A percentile compares a stretch with the other conserved stretches of the same genome.
Conservation (phyloP, 768 basidiomycete genomes). For the Flagelloscypha sp. region DNA sequence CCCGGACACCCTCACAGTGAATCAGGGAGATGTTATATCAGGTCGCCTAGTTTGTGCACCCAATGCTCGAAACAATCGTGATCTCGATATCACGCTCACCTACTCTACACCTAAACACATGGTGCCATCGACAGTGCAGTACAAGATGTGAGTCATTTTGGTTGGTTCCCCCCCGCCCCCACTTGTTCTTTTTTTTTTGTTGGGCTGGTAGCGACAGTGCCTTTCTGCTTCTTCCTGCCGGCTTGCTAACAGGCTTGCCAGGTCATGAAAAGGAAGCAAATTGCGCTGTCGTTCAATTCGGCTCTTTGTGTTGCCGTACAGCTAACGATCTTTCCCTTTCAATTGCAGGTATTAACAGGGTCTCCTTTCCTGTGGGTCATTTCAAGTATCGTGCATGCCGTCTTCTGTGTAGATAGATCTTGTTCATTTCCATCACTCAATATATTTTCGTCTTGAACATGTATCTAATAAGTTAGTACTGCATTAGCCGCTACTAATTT, state of each 20-base stretch:
- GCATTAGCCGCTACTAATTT: too few species aligned
- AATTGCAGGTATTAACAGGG: constrained; percentile 4
- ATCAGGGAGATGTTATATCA: constrained; percentile 60
- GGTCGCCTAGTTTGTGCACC: constrained; percentile 77
- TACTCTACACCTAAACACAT: constrained; percentile 44
- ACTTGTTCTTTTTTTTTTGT: constrained; percentile 9
- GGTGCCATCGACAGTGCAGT: constrained; percentile 41
- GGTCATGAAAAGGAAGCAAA: too few species aligned
- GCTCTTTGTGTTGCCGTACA: background rate
- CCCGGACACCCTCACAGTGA: constrained; percentile 62
- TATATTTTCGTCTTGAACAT: background rate
- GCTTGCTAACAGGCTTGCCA: constrained; percentile 3
- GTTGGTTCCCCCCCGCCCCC: constrained; percentile 13
- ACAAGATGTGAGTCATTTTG: constrained; percentile 75
- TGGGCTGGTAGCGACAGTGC: too few species aligned
- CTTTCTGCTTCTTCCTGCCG: too few species aligned
- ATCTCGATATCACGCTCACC: constrained; percentile 81
- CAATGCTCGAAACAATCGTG: constrained; percentile 88
- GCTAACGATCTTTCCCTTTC: too few species aligned
- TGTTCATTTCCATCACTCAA: background rate
- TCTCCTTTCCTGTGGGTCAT: background rate
- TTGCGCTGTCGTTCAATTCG: background rate
- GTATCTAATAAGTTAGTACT: too few species aligned
- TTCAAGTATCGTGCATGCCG: background rate
- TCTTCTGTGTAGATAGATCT: constrained; percentile 1